Conservation (phyloP, 345 rosid genomes). For the Hibiscus tridactylites region DNA sequence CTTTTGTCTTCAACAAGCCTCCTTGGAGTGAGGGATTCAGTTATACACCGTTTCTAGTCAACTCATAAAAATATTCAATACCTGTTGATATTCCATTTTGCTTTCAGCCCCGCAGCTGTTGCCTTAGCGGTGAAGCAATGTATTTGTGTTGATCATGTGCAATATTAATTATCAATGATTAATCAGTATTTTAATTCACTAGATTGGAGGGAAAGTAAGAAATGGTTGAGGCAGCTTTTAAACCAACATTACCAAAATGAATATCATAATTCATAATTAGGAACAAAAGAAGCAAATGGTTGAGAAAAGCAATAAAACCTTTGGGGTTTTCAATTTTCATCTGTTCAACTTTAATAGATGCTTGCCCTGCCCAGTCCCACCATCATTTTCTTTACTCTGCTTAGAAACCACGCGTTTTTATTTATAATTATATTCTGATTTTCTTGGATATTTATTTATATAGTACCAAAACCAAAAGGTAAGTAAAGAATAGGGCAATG, state of each 20-base stretch:
- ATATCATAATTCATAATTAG: too few species aligned
- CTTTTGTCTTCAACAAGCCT: conserved; percentile 40
- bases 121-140: not conserved
- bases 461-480: too few species aligned
- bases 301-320: conserved; percentile 7
- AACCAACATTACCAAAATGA: too few species aligned
- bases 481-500: too few species aligned
- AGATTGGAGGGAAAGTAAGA: too few species aligned
- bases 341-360: conserved; percentile 37
- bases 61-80: too few species aligned
- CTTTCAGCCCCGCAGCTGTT: not conserved
- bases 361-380: conserved; percentile 39
- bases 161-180: too few species aligned
- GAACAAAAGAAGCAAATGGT: too few species aligned
- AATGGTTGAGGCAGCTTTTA: too few species aligned
- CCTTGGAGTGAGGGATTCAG: conserved; percentile 26
- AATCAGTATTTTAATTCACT: not conserved
- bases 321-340: conserved; percentile 3
- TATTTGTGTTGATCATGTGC: not conserved
- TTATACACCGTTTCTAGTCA: too few species aligned
- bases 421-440: too few species aligned
- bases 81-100: not conserved
- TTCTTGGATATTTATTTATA: too few species aligned
- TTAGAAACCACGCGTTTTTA: conserved; percentile 55
- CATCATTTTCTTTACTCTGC: conserved; percentile 44